These are phyloP conservation scores for Termitomyces sp. DNA, from an alignment of 768 basidiomycete species.

Conservation along the genomic window DNA sequence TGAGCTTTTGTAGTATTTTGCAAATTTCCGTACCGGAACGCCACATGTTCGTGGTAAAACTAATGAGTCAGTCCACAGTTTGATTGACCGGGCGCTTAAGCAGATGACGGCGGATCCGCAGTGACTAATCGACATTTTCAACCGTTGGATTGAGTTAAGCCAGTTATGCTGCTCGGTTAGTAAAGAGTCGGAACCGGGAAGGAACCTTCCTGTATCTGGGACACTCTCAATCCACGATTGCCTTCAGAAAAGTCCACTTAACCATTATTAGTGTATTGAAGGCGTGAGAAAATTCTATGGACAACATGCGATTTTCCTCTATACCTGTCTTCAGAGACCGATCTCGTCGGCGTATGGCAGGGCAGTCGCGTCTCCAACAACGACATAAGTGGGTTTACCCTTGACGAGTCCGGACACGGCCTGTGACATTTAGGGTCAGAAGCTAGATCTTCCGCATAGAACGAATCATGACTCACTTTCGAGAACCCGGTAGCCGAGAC, in stretches of 20 bases:
- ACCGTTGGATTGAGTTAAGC: background rate
- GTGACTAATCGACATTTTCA: background rate
- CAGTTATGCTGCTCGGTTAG: background rate
- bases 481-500: conserved; percentile 61
- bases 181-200: background rate
- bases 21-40: background rate
- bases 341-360: conserved; percentile 85
- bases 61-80: background rate
- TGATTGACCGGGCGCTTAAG: background rate
- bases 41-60: background rate
- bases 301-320: conserved; percentile 11
- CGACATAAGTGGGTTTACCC: conserved; percentile 81
- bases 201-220: background rate
- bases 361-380: conserved; percentile 68
- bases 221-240: background rate
- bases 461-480: conserved; percentile 44
- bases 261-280: conserved; percentile 11
- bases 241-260: conserved; percentile 7
- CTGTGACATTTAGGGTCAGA: conserved; percentile 27
- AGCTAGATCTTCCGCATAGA: background rate
- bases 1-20: background rate
- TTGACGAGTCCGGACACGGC: conserved; percentile 61
- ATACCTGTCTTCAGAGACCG: conserved; percentile 48
- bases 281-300: conserved; percentile 14
- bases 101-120: background rate